Percentiles rank a stretch among this genome's conserved stretches.
These are phyloP conservation scores for Ogataea hybrid DNA, from an alignment of 1,139 yeast genomes.

Conservation along the genomic window DNA sequence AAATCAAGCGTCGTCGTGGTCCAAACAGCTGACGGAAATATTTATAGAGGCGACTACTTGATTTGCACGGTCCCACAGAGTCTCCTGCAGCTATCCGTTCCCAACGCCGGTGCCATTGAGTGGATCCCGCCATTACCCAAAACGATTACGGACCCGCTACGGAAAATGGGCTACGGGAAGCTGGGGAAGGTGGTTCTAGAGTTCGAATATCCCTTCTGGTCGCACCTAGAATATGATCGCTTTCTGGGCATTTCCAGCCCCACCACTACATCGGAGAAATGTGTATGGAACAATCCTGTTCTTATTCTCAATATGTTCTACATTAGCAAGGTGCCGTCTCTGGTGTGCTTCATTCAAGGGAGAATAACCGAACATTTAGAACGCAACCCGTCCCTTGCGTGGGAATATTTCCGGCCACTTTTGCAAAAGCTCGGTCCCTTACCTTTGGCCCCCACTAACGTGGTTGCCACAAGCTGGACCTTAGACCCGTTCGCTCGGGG, in stretches of 20 bases:
- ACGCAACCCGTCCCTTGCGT: constrained; percentile 38
- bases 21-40: constrained; percentile 31
- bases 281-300: constrained; percentile 50
- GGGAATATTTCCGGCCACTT: constrained; percentile 45
- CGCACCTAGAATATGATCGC: constrained; percentile 42
- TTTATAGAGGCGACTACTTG: constrained; percentile 45
- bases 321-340: constrained; percentile 42
- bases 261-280: constrained; percentile 26
- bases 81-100: constrained; percentile 43
- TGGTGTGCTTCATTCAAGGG: constrained; percentile 65
- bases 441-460: constrained; percentile 42
- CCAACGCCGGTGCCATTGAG: constrained; percentile 42
- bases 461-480: constrained; percentile 67
- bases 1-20: constrained; percentile 17
- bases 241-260: constrained; percentile 46
- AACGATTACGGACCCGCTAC: constrained; percentile 43
- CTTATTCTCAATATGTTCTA: constrained; percentile 45
- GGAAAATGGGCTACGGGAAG: constrained; percentile 60
- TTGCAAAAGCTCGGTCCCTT: constrained; percentile 26
- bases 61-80: constrained; percentile 80
- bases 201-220: constrained; percentile 71
- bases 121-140: constrained; percentile 63
- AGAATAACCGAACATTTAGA: constrained; percentile 60
- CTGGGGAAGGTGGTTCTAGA: constrained; percentile 78
- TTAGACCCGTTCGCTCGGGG: constrained; percentile 67